Percentiles rank a stretch among this genome's conserved stretches.
Conservation (phyloP, 225 moss, liverwort and hornwort species). For the Pseudisothecium myosuroides region DNA sequence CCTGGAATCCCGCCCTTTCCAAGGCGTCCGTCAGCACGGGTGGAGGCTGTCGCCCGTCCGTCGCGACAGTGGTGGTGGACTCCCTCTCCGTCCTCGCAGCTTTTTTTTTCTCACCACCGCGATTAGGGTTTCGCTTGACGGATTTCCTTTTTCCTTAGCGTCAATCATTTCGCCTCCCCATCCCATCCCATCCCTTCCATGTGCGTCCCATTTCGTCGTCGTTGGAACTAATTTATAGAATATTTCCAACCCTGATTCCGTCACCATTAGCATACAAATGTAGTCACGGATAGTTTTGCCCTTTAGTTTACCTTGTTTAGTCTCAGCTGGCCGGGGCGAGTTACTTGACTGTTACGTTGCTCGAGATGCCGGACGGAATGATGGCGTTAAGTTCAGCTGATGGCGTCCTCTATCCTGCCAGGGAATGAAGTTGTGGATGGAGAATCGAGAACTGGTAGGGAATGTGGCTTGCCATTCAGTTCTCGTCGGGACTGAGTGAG, state of each 20-base stretch:
- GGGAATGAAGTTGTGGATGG: background rate
- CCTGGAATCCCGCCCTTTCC: background rate
- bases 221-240: background rate
- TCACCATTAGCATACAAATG: background rate
- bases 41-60: background rate
- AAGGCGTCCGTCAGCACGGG: background rate
- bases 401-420: background rate
- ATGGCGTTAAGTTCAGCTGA: background rate
- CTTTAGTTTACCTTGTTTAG: background rate
- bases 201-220: background rate
- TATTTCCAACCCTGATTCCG: background rate
- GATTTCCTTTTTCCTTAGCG: background rate
- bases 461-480: background rate
- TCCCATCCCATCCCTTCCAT: background rate
- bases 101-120: background rate
- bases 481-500: background rate
- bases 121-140: background rate
- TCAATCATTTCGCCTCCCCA: background rate
- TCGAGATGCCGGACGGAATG: background rate
- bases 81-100: background rate
- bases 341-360: conserved; percentile 4
- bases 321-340: background rate
- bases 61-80: background rate
- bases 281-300: background rate
- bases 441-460: background rate